phyloP scores from a whole-genome alignment of 1,139 yeast genomes.

The Blastobotrys proliferans region DNA sequence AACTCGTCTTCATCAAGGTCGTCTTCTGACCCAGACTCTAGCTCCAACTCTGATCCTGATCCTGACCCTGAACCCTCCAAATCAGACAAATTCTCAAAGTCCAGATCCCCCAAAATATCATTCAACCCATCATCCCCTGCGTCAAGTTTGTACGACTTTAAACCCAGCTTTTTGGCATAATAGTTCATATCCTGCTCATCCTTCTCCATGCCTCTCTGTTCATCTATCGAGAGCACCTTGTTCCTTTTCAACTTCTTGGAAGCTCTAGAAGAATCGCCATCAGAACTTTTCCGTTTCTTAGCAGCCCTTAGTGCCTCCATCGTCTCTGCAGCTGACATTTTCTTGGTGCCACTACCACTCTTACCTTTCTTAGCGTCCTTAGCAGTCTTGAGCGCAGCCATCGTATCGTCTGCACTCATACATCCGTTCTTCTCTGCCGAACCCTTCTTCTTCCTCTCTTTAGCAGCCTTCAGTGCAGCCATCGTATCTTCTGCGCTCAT shows the following conservation, averaged over 20 bases:
- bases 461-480: slow-evolving; percentile 25
- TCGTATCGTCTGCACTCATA: slow-evolving; percentile 15
- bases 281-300: too few species aligned
- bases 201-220: slow-evolving; percentile 25
- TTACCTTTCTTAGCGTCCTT: too few species aligned
- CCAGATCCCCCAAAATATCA: slow-evolving; percentile 73
- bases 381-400: slow-evolving; percentile 18
- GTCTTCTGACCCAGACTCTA: slow-evolving; percentile 39
- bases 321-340: slow-evolving; percentile 23
- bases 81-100: slow-evolving; percentile 42
- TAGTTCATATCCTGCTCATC: slow-evolving; percentile 80
- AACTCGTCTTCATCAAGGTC: slow-evolving; percentile 41
- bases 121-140: slow-evolving; percentile 69
- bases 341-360: too few species aligned
- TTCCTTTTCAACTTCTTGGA: too few species aligned
- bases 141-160: slow-evolving; percentile 47
- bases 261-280: too few species aligned
- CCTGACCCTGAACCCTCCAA: slow-evolving; percentile 20
- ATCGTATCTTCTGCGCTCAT: slow-evolving; percentile 23
- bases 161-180: slow-evolving; percentile 77
- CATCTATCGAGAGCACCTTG: too few species aligned
- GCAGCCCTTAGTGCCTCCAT: slow-evolving; percentile 37
- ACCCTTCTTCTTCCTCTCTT: slow-evolving; percentile 20
- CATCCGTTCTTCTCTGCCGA: not conserved
- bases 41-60: slow-evolving; percentile 25